A percentile compares a stretch with the other conserved stretches of the same genome.
phyloP scores from a whole-genome alignment of 192 early-diverging fungal genomes.

The Umbelopsis isabellina region DNA sequence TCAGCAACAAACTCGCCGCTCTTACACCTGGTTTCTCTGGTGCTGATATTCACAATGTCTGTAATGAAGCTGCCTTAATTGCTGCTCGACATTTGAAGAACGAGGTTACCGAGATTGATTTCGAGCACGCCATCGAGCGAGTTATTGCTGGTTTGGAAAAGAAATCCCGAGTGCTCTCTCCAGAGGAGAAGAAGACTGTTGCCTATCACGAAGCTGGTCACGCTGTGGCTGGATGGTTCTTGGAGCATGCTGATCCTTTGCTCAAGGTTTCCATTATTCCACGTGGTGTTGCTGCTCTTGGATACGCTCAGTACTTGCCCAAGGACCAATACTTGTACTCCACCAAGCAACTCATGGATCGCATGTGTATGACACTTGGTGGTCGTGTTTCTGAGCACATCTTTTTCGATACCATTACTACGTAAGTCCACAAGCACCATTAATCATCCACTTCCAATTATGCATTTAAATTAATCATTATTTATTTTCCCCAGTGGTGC shows the following conservation, averaged over 20 bases:
- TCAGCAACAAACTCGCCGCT: constrained; percentile 85
- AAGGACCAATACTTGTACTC: constrained; percentile 96
- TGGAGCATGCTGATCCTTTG: constrained; percentile 92
- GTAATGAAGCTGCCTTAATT: constrained; percentile 97
- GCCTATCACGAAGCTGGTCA: constrained; percentile 99
- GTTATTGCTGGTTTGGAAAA: constrained; percentile 98
- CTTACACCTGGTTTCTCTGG: constrained; percentile 97
- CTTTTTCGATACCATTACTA: constrained; percentile 91
- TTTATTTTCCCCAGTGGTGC: constrained; percentile 59
- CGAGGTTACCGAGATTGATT: constrained; percentile 80
- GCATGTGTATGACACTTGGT: constrained; percentile 86
- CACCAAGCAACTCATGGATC: constrained; percentile 85
- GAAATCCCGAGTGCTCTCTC: constrained; percentile 89
- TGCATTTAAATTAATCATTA: neutral
- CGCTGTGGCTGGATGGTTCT: constrained; percentile 95
- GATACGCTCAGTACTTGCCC: constrained; percentile 98
- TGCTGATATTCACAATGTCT: constrained; percentile 96
- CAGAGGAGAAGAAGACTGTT: constrained; percentile 97
- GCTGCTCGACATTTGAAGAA: constrained; percentile 81
- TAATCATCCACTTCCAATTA: neutral
- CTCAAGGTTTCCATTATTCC: constrained; percentile 98
- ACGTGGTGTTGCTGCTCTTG: constrained; percentile 87
- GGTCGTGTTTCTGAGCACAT: constrained; percentile 86
- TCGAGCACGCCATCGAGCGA: constrained; percentile 96
- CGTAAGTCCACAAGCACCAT: constrained; percentile 27